Evolutionary conservation across 2,329 filamentous ascomycete species (phyloP), one percentile per base, ranked within the genome.

Genomic region (Colletotrichum abscissum): DNA sequence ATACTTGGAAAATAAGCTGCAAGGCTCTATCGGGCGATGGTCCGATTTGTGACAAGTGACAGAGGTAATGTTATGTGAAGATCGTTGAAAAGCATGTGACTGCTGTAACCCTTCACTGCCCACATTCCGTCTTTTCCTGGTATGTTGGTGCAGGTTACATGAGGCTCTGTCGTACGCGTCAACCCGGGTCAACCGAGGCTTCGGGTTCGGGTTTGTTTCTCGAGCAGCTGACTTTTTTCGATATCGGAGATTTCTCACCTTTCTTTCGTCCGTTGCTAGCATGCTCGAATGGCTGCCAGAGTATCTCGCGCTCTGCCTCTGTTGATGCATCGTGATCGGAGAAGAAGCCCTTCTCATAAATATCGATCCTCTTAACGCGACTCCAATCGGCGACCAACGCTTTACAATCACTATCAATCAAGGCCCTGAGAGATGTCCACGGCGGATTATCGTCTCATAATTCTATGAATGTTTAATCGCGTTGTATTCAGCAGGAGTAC

Each of bases 71-170:
- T 12, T 54, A 52, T 16, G 11, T 52, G 14, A 30, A 16, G 42
- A 54, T 22, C 11, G 19, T 19, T 16, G 38, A 49, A 63, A 63
- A 55, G 64, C 58, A 72, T 69, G 69, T 69, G 69, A 58, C 49
- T 35, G 30, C 42, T 63, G 35, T 28, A 57, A 63, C 57, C 52
- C 33, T 16, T 59, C 22, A 26, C 12, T 24, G 28, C 33, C 26
- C 28, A 7, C 56, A n/a, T 55, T n/a, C 52, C 46, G 26, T 49
- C 38, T 59, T 11, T 55, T 46, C 59, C 12, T 9, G 52, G 55
- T 28, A 26, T 33, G 28, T 33, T 38, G 28, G 16, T 55, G 30
- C 28, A 28, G n/a, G 22, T 26, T 22, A 8, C 28, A 22, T 6
- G n/a, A 19, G 19, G 42, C 42, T 49, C 12, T 35, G 30, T 22